Conservation (phyloP, 2,329 filamentous ascomycete species). For the Lizonia empirigonia region DNA sequence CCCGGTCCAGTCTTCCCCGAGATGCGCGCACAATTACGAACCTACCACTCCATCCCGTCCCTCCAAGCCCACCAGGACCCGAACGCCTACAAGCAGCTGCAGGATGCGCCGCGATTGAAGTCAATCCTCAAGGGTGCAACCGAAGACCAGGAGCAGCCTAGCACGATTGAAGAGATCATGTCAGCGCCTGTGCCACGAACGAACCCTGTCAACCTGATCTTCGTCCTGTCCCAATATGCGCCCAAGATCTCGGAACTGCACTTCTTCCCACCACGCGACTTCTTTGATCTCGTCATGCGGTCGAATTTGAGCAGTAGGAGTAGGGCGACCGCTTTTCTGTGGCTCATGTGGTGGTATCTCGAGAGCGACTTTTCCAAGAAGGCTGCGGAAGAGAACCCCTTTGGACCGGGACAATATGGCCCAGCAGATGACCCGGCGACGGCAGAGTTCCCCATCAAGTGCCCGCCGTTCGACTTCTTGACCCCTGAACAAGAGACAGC, state of each 20-base stretch:
- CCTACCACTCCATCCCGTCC: conserved; percentile 96
- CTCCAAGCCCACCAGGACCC: conserved; percentile 93
- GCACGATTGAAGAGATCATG: conserved; percentile 82
- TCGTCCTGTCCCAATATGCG: conserved; percentile 88
- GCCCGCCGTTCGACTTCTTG: conserved; percentile 70
- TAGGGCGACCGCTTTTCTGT: conserved; percentile 86
- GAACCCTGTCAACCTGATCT: conserved; percentile 96
- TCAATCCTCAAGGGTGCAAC: conserved; percentile 97
- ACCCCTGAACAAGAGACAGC: conserved; percentile 66
- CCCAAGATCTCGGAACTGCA: conserved; percentile 92
- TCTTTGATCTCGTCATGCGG: conserved; percentile 96
- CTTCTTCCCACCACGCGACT: conserved; percentile 83
- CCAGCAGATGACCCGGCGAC: conserved; percentile 44
- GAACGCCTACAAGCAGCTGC: conserved; percentile 95
- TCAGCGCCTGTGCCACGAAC: conserved; percentile 72
- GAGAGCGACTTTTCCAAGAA: conserved; percentile 93
- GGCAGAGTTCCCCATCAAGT: conserved; percentile 57
- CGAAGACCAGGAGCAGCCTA: conserved; percentile 86
- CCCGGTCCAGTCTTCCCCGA: conserved; percentile 83
- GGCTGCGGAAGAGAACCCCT: conserved; percentile 87
- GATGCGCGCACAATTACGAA: conserved; percentile 96
- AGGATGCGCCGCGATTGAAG: conserved; percentile 93
- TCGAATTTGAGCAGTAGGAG: conserved; percentile 80
- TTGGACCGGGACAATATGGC: conserved; percentile 64
- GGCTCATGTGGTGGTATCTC: conserved; percentile 99